Evolutionary conservation across 2,329 filamentous ascomycete species (phyloP).

Genomic region (Domatiomyces globalis): DNA sequence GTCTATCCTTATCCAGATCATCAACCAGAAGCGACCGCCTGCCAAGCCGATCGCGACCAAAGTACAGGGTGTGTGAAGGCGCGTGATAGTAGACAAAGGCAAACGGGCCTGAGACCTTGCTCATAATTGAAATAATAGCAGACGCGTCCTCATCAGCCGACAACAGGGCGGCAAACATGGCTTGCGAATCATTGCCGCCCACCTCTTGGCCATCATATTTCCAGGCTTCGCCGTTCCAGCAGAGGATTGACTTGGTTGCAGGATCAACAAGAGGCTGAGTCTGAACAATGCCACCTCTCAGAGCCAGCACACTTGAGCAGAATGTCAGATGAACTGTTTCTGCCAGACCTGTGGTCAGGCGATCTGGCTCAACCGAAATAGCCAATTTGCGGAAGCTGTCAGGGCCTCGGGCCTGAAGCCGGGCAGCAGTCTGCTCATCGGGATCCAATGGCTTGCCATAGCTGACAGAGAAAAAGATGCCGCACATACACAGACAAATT

Average conservation of each 20-base stretch:
- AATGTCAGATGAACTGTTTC: slow-evolving; percentile 41
- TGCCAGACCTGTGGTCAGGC: not conserved
- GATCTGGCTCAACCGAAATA: slow-evolving; percentile 5
- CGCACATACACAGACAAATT: slow-evolving; percentile 40
- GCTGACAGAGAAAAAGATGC: slow-evolving; percentile 38
- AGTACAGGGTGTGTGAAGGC: slow-evolving; percentile 50
- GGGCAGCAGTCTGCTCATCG: slow-evolving; percentile 23
- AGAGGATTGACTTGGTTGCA: slow-evolving; percentile 51
- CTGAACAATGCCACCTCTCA: slow-evolving; percentile 61
- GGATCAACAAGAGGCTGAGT: slow-evolving; percentile 56
- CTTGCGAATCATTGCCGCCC: slow-evolving; percentile 61
- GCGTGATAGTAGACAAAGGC: slow-evolving; percentile 75
- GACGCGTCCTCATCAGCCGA: slow-evolving; percentile 9
- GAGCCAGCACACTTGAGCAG: slow-evolving; percentile 72
- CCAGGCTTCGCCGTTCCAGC: slow-evolving; percentile 99
- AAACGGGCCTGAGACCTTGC: slow-evolving; percentile 64
- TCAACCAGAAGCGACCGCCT: slow-evolving; percentile 57
- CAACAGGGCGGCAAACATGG: slow-evolving; percentile 49
- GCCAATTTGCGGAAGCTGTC: slow-evolving; percentile 27
- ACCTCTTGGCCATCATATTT: slow-evolving; percentile 46
- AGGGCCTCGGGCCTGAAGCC: slow-evolving; percentile 31
- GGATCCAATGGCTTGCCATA: slow-evolving; percentile 41
- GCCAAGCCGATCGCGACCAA: slow-evolving; percentile 75
- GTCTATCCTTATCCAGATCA: slow-evolving; percentile 24
- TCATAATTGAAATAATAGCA: slow-evolving; percentile 40